phyloP scores from a whole-genome alignment of 345 rosid species.

The Linum trigynum region DNA sequence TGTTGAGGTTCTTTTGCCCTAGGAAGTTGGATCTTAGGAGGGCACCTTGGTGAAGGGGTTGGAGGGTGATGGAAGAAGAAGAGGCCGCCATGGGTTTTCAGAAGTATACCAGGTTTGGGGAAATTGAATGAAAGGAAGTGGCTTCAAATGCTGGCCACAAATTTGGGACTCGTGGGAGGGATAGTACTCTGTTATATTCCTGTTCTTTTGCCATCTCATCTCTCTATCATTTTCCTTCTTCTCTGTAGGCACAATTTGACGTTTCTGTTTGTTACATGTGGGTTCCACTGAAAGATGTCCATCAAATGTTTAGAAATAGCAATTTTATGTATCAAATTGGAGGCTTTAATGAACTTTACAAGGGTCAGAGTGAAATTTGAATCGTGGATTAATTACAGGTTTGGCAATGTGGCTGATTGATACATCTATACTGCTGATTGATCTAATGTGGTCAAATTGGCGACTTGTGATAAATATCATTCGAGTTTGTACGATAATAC shows the following conservation, averaged over 20 bases:
- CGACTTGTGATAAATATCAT: no score
- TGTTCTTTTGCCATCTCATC: not conserved
- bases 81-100: conserved; percentile 27
- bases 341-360: no score
- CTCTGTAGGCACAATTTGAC: not conserved
- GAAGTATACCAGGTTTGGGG: not conserved
- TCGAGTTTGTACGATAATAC: no score
- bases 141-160: conserved; percentile 21
- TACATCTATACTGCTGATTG: no score
- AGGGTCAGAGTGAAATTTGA: no score
- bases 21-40: conserved; percentile 31
- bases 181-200: not conserved
- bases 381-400: no score
- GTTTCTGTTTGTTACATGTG: not conserved
- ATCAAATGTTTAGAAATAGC: no score
- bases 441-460: no score
- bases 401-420: no score
- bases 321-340: no score
- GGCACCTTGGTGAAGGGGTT: conserved; percentile 14
- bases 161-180: conserved; percentile 6
- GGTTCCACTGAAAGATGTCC: not conserved
- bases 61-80: conserved; percentile 46
- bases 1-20: conserved; percentile 24
- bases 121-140: not conserved
- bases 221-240: no score